Evolutionary conservation across 2,329 filamentous ascomycete species (phyloP), one percentile per base, ranked within the genome.

Genomic region (Ceratocystis albifundus): DNA sequence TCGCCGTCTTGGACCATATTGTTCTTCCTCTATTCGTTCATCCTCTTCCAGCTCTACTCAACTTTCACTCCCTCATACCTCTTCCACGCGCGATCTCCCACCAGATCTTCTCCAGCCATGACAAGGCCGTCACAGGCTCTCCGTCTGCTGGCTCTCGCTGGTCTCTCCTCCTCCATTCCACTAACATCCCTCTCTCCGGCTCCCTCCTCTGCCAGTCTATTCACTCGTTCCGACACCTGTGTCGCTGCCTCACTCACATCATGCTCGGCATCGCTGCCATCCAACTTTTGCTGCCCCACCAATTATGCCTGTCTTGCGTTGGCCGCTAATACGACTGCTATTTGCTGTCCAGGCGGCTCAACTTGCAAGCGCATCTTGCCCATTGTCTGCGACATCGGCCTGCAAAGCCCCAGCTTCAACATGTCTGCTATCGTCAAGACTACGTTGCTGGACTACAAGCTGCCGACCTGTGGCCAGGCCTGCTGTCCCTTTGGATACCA

Each of bases 401-500:
- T 81, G 57, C 85, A 90, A 72, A 82, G 90, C 70, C 79, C 83
- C 1, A 78, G 75, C 7, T 70, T 76, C 20, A 76, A 84, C 69
- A 84, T 85, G 10, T 75, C 78, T 30, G 84, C 84, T 41, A 78
- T 81, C 32, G 77, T 90, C 71, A 88, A 90, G 75, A 88, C 88
- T 0, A 84, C 82, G 8, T 80, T 84, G 7, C 81, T 88, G 36
- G 77, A 78, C 20, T 78, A 80, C 8, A 75, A 77, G 10, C 77
- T 91, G 15, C 74, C 76, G 1, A 78, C 75, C 22, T 91, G 88
- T 70, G 85, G 81, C 15, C 73, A 71, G 20, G 74, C 69, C 70
- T 92, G 88, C 75, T 92, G 88, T 72, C 88, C 88, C 0, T 86
- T 86, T 74, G 88, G 88, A 2, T 91, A 87, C 75, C 76, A 77